These are phyloP conservation scores for Aspergillus baeticus DNA, from an alignment of 495 filamentous ascomycete species.

Conservation along the genomic window DNA sequence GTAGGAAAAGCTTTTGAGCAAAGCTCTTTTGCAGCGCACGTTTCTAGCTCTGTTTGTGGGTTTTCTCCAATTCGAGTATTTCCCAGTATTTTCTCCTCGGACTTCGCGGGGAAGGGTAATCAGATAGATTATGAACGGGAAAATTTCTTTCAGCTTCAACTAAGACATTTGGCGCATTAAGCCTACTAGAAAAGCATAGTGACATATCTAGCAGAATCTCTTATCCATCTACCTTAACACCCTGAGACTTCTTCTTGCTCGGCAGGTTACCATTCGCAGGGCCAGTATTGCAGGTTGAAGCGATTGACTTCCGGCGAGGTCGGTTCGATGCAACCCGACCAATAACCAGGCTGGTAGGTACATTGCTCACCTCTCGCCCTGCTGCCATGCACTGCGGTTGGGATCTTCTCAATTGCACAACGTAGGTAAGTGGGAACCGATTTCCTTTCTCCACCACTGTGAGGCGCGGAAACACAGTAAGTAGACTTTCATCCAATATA, in stretches of 20 bases:
- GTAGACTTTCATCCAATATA: not conserved
- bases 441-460: not conserved
- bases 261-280: not conserved
- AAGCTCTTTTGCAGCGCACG: not conserved
- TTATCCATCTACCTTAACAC: not conserved
- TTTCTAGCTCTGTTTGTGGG: no score
- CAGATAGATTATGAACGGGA: no score
- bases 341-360: not conserved
- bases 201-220: not conserved
- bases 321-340: slow-evolving; percentile 2
- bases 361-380: not conserved
- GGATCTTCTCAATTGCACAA: not conserved
- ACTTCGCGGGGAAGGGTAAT: no score
- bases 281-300: not conserved
- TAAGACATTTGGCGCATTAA: not conserved
- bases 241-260: not conserved
- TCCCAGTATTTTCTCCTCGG: no score
- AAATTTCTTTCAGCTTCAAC: no score
- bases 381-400: slow-evolving; percentile 1
- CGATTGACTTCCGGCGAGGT: not conserved
- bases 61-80: no score
- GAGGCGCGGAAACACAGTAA: slow-evolving; percentile 7
- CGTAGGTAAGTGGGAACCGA: not conserved
- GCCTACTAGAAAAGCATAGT: not conserved
- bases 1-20: not conserved